phyloP scores from a whole-genome alignment of 163 green algal species.

The Prototheca wickerhamii region DNA sequence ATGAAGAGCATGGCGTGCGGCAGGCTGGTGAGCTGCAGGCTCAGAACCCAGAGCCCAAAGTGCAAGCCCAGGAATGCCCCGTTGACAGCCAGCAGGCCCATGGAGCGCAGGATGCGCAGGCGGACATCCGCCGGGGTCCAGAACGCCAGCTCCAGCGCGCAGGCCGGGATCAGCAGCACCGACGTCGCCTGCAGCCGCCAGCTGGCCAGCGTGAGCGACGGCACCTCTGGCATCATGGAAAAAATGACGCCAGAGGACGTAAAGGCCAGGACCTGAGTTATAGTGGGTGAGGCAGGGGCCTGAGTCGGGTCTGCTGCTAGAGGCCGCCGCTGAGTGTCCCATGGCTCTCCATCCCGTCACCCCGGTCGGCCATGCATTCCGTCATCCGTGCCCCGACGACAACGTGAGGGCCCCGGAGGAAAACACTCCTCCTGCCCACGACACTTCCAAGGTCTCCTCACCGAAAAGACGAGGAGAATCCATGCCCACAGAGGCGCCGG shows the following conservation, averaged over 20 bases:
- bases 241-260: slow-evolving; percentile 57
- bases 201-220: slow-evolving; percentile 50
- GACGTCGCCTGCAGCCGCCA: slow-evolving; percentile 65
- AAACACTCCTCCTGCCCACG: neutral
- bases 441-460: neutral
- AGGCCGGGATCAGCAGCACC: slow-evolving; percentile 37
- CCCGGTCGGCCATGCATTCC: too few relatives aligned
- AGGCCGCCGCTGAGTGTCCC: too few relatives aligned
- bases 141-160: slow-evolving; percentile 25
- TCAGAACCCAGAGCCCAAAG: slow-evolving; percentile 58
- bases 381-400: too few relatives aligned
- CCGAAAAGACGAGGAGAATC: slow-evolving; percentile 7
- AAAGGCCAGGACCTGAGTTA: slow-evolving; percentile 47
- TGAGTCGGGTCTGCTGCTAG: neutral
- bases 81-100: slow-evolving; percentile 26
- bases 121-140: slow-evolving; percentile 9
- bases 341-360: too few relatives aligned
- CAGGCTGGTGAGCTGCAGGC: slow-evolving; percentile 57
- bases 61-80: slow-evolving; percentile 54
- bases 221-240: slow-evolving; percentile 49
- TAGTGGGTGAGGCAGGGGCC: neutral
- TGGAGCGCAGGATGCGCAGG: slow-evolving; percentile 5
- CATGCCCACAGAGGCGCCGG: slow-evolving; percentile 18
- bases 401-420: neutral
- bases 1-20: slow-evolving; percentile 64